Evolutionary conservation across 768 basidiomycete genomes (phyloP), one percentile per base, ranked within the genome.

Genomic region (Scleroderma bovista): DNA sequence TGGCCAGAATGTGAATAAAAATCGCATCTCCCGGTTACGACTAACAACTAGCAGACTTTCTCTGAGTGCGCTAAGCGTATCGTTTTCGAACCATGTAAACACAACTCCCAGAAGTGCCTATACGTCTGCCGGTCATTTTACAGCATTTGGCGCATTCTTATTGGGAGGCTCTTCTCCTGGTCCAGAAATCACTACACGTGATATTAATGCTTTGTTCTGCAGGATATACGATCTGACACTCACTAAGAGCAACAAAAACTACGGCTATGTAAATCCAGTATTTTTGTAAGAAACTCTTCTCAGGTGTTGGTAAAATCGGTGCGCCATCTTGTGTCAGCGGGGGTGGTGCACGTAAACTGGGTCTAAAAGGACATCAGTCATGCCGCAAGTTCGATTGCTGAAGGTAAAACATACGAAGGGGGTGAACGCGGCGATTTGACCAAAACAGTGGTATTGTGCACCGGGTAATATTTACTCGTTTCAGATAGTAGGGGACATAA

Each of bases 231-330:
- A 19, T 31, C 11, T 16, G 33, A 12, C 47, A 77, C 83, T 66
- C 60, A 88, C 84, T 47, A 16, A 86, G 59, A 39, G 81, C 77
- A 16, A 86, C 60, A 10, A 85, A 64, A 39, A 79, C 64, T 3
- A 81, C 74, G 37, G 75, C 69, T 33, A 90, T 77, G 58, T 92
- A 93, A 66, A 93, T 73, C 93, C 93, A 94, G 66, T 94, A 94
- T 64, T 93, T 93, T 60, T 90, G 86, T 37, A 93, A 50, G 66
- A 93, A 90, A 11, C 81, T 71, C 66, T 92, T 87, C 61, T 94
- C 89, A 0, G 77, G 75, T 31, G 71, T 63, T 0, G 83, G 78
- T 50, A 73, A 63, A 20, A 86, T 70, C 17, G 80, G 77, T 59
- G 81, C 77, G 41, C 89, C 89, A 59, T 85, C 73, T 15, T 78